Base-by-base conservation (phyloP, 345 rosid genomes). In the Salix koriyanagi region DNA sequence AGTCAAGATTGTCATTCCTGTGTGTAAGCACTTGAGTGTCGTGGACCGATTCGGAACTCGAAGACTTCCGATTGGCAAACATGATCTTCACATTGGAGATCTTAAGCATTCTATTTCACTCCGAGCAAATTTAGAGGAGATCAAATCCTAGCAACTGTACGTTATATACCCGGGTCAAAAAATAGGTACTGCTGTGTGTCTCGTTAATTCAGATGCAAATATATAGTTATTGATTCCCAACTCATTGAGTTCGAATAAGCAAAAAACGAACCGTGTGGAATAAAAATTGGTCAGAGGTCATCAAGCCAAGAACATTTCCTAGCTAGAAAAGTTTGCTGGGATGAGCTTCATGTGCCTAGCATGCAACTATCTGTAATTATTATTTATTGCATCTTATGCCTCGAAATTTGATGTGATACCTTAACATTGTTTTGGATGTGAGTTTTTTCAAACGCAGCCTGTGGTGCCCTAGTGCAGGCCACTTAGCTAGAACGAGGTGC, bases 61-160 rank as follows among this genome's bases (percentile, higher is more conserved):
- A 82, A 96, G 99, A 80, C 88, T 96, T 75, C 99, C 99, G 5
- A 81, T 91, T 81, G 98, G 98, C 67, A 81, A 90, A 46, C 99
- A 96, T 75, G 74, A 79, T 37, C 58, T 96, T 50, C 93, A 83
- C 50, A 83, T 96, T 69, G 99, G 98, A 64, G 94, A 89, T 70
- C 82, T 95, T 81, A 89, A 91, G 84, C 98, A 93, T 85, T 88
- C 96, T 52, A 77, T 95, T 78, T 84, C 89, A 10, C 85, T 95
- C 79, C 90, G 84, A 80, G 77, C 93, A 70, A 86, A 56, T 70
- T 76, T 86, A 83, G 84, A 79, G 9, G 77, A 79, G 71, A 74
- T 76, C 76, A 80, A 81, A 76, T 15, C 48, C 71, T 87, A 50
- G 23, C 21, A 70, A 69, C 6, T 70, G 71, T 50, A 67, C 68